These are phyloP conservation scores for Pseudozyma hubeiensis DNA, from an alignment of 1,284 basidiomycete genomes.

Conservation along the genomic window DNA sequence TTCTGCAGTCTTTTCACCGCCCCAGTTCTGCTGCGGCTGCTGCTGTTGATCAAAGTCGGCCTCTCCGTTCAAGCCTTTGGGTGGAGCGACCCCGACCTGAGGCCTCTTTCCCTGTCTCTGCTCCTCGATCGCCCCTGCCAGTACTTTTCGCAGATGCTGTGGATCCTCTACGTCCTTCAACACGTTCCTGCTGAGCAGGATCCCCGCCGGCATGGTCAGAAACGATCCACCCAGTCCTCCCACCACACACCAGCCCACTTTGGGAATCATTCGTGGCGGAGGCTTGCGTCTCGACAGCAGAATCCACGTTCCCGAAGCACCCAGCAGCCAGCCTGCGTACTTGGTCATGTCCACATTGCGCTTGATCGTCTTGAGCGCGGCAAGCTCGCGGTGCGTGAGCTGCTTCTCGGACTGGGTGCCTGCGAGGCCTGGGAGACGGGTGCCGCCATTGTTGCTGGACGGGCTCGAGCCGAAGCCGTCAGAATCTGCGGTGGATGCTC, in stretches of 20 bases:
- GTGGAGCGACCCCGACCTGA: conserved; percentile 33
- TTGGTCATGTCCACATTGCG: conserved; percentile 46
- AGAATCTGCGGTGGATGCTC: background rate
- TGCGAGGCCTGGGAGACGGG: conserved; percentile 32
- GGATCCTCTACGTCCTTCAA: conserved; percentile 50
- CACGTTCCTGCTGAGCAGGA: conserved; percentile 22
- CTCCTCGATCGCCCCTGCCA: conserved; percentile 41
- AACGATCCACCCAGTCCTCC: conserved; percentile 40
- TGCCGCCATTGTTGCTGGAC: conserved; percentile 1
- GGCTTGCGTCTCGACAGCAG: conserved; percentile 35
- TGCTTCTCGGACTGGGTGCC: conserved; percentile 46
- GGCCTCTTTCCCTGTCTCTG: conserved; percentile 30
- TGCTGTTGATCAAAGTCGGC: conserved; percentile 13
- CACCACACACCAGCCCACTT: conserved; percentile 28
- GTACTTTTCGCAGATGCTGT: conserved; percentile 39
- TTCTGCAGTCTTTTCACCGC: conserved; percentile 21
- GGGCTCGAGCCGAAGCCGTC: conserved; percentile 11
- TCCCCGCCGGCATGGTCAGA: conserved; percentile 40
- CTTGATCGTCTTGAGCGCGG: conserved; percentile 40
- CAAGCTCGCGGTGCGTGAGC: conserved; percentile 44
- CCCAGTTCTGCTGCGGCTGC: conserved; percentile 29
- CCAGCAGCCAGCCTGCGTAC: conserved; percentile 47
- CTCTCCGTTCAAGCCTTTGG: conserved; percentile 38
- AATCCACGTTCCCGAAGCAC: conserved; percentile 31
- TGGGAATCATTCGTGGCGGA: conserved; percentile 18